Conservation (phyloP, 176 grass and related monocot genomes). For the Carex littledalei region DNA sequence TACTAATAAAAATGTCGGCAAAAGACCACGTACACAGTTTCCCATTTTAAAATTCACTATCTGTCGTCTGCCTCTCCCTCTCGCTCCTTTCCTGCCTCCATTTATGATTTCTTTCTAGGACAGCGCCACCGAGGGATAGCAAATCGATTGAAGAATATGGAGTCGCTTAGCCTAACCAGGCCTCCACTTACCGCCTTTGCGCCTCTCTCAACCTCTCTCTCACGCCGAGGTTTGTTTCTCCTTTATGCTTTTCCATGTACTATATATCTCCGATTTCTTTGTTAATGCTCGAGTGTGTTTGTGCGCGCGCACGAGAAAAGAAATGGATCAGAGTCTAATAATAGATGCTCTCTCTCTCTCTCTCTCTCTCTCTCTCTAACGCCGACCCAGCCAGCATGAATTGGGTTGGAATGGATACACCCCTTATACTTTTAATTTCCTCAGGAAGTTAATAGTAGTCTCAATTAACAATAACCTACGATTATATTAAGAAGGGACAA, state of each 20-base stretch:
- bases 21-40: background rate
- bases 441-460: background rate
- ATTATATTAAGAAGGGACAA: background rate
- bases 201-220: background rate
- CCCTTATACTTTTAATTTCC: background rate
- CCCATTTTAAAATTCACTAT: background rate
- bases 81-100: background rate
- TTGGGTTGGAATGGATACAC: background rate
- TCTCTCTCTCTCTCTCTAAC: background rate
- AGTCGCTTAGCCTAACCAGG: background rate
- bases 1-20: no score
- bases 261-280: background rate
- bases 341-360: background rate
- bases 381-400: no score
- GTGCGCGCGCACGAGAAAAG: background rate
- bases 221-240: conserved; percentile 5
- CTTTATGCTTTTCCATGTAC: background rate
- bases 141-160: background rate
- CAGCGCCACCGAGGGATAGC: background rate
- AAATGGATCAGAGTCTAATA: background rate
- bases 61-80: background rate
- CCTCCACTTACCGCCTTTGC: background rate
- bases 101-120: background rate
- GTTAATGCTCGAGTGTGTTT: background rate
- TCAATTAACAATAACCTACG: background rate